Evolutionary conservation across 1,284 basidiomycete species (phyloP).

Genomic region (Sporisorium iseilematis-ciliati): DNA sequence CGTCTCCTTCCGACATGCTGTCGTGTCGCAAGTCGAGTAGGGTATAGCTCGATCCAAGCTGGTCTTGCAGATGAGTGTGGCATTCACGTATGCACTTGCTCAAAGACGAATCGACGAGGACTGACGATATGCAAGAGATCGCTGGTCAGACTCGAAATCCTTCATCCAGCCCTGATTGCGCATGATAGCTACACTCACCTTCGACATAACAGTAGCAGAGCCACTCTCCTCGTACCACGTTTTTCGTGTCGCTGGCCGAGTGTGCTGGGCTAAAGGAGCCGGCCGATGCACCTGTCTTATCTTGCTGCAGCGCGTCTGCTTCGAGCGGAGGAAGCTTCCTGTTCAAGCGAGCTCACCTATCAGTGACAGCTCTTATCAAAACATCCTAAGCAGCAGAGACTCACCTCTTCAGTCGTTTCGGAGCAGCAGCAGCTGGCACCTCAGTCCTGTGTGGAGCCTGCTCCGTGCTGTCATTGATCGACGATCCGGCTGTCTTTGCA

Average conservation of each 20-base stretch:
- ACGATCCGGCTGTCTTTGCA: neutral
- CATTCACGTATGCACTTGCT: conserved; percentile 10
- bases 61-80: conserved; percentile 9
- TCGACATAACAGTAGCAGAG: conserved; percentile 54
- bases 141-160: too few species aligned
- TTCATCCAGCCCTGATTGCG: too few species aligned
- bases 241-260: neutral
- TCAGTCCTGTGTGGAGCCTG: neutral
- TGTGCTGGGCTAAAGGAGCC: neutral
- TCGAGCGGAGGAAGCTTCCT: conserved; percentile 35
- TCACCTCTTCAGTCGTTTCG: conserved; percentile 19
- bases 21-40: conserved; percentile 15
- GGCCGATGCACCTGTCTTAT: neutral
- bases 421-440: neutral
- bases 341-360: neutral
- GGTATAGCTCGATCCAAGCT: conserved; percentile 12
- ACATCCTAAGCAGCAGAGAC: neutral
- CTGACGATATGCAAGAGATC: neutral
- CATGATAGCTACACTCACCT: conserved; percentile 18
- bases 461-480: neutral
- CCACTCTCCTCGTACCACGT: conserved; percentile 38
- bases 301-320: conserved; percentile 12
- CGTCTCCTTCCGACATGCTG: too few species aligned
- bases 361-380: neutral
- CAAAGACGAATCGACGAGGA: conserved; percentile 10